These are phyloP conservation scores for Zoysia matrella DNA, from an alignment of 202 grass and related monocot species.

Conservation along the genomic window DNA sequence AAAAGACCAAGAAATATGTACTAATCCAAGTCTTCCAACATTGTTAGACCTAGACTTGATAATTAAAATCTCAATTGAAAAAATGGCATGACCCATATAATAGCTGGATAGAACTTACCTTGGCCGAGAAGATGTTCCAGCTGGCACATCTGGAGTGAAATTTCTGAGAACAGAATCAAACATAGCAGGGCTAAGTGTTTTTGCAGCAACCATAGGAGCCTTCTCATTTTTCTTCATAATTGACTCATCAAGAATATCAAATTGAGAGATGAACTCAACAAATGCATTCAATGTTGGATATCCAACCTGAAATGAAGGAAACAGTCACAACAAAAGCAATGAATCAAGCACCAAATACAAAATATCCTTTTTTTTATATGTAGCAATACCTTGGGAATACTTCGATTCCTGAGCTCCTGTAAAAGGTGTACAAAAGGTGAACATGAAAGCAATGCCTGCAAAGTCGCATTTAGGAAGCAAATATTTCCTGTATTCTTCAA, in stretches of 20 bases:
- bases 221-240: conserved; percentile 63
- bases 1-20: neutral
- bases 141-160: conserved; percentile 77
- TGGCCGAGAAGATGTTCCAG: conserved; percentile 70
- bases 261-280: conserved; percentile 82
- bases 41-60: conserved; percentile 9
- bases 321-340: conserved; percentile 15
- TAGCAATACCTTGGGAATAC: conserved; percentile 67
- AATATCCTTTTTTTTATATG: neutral
- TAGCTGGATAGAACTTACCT: conserved; percentile 48
- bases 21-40: neutral
- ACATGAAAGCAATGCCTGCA: conserved; percentile 91
- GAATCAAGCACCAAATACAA: conserved; percentile 23
- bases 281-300: conserved; percentile 87
- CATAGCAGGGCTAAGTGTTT: conserved; percentile 79
- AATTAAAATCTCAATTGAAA: neutral
- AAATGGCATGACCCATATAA: conserved; percentile 1
- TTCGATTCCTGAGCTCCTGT: conserved; percentile 61
- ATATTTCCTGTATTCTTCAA: conserved; percentile 95
- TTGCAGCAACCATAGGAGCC: conserved; percentile 53
- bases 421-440: conserved; percentile 77
- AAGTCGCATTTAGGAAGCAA: conserved; percentile 93
- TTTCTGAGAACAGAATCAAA: conserved; percentile 82
- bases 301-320: conserved; percentile 58
- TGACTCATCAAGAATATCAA: conserved; percentile 68